phyloP scores from a whole-genome alignment of 306 rosid genomes.

The Begonia peltatifolia region DNA sequence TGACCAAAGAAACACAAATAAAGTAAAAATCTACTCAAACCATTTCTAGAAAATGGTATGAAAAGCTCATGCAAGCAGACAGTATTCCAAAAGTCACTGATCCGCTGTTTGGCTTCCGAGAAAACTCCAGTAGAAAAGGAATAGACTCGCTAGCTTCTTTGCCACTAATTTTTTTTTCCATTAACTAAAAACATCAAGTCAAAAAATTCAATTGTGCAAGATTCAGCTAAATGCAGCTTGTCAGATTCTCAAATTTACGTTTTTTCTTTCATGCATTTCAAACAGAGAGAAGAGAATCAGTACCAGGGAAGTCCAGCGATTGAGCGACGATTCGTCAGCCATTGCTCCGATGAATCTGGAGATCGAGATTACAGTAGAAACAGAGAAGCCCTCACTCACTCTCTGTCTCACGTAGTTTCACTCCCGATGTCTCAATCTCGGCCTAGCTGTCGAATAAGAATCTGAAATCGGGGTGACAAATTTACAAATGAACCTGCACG shows the following conservation, averaged over 20 bases:
- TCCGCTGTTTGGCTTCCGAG: background rate
- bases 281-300: background rate
- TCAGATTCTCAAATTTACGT: background rate
- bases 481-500: too few species aligned
- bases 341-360: constrained; percentile 17
- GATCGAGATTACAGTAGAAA: background rate
- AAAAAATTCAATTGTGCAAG: background rate
- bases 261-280: constrained; percentile 3
- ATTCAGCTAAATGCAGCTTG: background rate
- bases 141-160: background rate
- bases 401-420: background rate
- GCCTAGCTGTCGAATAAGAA: too few species aligned
- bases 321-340: constrained; percentile 53
- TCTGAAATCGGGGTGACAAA: too few species aligned
- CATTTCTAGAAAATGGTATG: background rate
- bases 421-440: background rate
- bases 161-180: background rate
- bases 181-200: background rate
- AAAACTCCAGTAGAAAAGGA: background rate
- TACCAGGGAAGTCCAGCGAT: constrained; percentile 89
- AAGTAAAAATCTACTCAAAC: background rate
- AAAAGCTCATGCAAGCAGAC: background rate
- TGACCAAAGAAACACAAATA: too few species aligned
- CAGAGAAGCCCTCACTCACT: background rate
- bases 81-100: background rate